A percentile compares a stretch with the other conserved stretches of the same genome.
Evolutionary conservation across 2,329 filamentous ascomycete genomes (phyloP).

Genomic region (Claviceps sp.): DNA sequence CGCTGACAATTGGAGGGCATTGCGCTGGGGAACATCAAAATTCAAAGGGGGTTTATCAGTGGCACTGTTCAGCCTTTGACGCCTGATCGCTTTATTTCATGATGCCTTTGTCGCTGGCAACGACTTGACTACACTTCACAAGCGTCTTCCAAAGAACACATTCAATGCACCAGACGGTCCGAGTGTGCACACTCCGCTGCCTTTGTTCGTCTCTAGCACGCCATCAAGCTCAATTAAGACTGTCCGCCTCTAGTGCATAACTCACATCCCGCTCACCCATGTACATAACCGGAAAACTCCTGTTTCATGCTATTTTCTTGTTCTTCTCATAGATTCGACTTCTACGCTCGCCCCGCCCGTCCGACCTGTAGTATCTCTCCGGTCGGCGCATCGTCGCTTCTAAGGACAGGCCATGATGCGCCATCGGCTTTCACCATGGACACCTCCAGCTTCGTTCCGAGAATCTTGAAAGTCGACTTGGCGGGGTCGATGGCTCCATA

Average conservation of each 20-base stretch:
- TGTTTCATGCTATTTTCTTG: background rate
- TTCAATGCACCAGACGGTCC: too few relatives aligned
- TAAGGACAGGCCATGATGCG: slow-evolving; percentile 71
- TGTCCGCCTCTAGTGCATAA: background rate
- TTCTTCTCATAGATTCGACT: background rate
- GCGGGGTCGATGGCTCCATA: slow-evolving; percentile 65
- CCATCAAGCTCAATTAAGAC: background rate
- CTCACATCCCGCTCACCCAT: slow-evolving; percentile 2
- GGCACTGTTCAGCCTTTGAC: too few relatives aligned
- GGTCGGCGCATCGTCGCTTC: slow-evolving; percentile 56
- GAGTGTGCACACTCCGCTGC: background rate
- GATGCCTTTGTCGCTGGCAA: too few relatives aligned
- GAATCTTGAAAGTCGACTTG: slow-evolving; percentile 64
- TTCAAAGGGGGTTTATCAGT: too few relatives aligned
- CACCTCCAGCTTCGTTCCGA: slow-evolving; percentile 83
- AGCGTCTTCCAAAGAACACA: too few relatives aligned
- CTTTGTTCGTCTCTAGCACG: background rate
- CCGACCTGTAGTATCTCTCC: slow-evolving; percentile 84
- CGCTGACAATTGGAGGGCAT: too few relatives aligned
- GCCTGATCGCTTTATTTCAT: too few relatives aligned
- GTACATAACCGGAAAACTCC: background rate
- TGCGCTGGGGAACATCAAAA: too few relatives aligned
- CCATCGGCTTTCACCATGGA: slow-evolving; percentile 59
- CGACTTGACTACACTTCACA: too few relatives aligned
- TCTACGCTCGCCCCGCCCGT: slow-evolving; percentile 42